A percentile compares a stretch with the other conserved stretches of the same genome.
phyloP scores from a whole-genome alignment of 2,329 filamentous ascomycete genomes.

The Knufia petricola region DNA sequence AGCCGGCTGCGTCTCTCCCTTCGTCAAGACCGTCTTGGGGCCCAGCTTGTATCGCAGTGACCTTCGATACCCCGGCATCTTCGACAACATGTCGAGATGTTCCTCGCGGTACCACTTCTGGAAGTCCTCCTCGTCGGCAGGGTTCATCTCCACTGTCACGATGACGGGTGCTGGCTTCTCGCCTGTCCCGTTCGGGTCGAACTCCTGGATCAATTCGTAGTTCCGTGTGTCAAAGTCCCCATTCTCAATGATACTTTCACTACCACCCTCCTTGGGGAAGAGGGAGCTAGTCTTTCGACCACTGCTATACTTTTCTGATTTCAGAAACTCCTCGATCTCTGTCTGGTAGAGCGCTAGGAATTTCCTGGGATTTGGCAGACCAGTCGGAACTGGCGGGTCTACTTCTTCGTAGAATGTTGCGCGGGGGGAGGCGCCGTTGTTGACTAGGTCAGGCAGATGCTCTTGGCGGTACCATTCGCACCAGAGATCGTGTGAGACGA shows the following conservation, averaged over 20 bases:
- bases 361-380: conserved; percentile 40
- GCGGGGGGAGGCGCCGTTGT: background rate
- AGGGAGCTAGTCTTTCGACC: conserved; percentile 41
- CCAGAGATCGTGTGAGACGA: background rate
- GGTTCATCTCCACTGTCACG: conserved; percentile 50
- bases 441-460: background rate
- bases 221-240: conserved; percentile 62
- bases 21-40: conserved; percentile 34
- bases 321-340: conserved; percentile 57
- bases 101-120: conserved; percentile 66
- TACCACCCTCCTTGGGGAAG: conserved; percentile 38
- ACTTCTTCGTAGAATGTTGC: background rate
- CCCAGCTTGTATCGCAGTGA: conserved; percentile 60
- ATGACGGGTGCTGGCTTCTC: conserved; percentile 53
- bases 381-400: conserved; percentile 13
- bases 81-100: conserved; percentile 60
- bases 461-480: background rate
- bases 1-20: conserved; percentile 31
- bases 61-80: conserved; percentile 69
- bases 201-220: conserved; percentile 55
- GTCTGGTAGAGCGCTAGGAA: conserved; percentile 77
- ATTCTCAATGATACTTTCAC: conserved; percentile 51
- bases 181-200: conserved; percentile 46
- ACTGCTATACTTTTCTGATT: conserved; percentile 57
- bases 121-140: conserved; percentile 48